These are phyloP conservation scores for Colletotrichum somersetense DNA, from an alignment of 2,329 filamentous ascomycete species.

Conservation along the genomic window DNA sequence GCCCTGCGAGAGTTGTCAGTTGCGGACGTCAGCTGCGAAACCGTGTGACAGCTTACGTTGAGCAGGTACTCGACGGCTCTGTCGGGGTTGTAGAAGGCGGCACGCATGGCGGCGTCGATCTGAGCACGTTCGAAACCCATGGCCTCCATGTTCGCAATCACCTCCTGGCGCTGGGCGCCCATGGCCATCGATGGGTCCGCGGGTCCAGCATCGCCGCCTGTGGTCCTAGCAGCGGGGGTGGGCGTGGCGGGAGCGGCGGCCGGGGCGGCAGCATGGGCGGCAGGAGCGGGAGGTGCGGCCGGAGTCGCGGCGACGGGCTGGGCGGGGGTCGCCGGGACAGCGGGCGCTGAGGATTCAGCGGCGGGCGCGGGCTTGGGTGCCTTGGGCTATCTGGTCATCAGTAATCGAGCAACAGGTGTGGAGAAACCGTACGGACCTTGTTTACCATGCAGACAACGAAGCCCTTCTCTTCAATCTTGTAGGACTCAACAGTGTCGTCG, in stretches of 20 bases:
- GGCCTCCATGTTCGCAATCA: constrained; percentile 92
- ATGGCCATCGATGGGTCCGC: constrained; percentile 85
- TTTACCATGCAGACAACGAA: constrained; percentile 99
- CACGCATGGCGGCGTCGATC: constrained; percentile 94
- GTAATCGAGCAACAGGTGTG: background rate
- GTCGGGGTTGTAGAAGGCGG: constrained; percentile 96
- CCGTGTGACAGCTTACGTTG: constrained; percentile 69
- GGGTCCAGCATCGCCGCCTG: constrained; percentile 61
- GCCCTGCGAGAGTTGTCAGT: constrained; percentile 66
- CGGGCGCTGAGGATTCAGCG: constrained; percentile 66
- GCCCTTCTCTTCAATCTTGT: constrained; percentile 99
- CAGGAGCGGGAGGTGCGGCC: constrained; percentile 63
- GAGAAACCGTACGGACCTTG: constrained; percentile 73
- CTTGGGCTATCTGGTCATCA: constrained; percentile 53
- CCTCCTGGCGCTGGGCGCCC: constrained; percentile 83
- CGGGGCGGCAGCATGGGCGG: constrained; percentile 59
- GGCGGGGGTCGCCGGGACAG: constrained; percentile 73
- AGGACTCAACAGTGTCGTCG: constrained; percentile 94
- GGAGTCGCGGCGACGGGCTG: constrained; percentile 64
- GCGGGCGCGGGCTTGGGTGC: constrained; percentile 78
- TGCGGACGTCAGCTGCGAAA: background rate
- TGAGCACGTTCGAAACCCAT: constrained; percentile 94
- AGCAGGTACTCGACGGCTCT: constrained; percentile 96
- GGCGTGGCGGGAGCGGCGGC: constrained; percentile 66
- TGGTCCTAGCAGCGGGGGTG: constrained; percentile 64